Evolutionary conservation across 1,139 yeast species (phyloP).

Genomic region (Candida sanyaensis): DNA sequence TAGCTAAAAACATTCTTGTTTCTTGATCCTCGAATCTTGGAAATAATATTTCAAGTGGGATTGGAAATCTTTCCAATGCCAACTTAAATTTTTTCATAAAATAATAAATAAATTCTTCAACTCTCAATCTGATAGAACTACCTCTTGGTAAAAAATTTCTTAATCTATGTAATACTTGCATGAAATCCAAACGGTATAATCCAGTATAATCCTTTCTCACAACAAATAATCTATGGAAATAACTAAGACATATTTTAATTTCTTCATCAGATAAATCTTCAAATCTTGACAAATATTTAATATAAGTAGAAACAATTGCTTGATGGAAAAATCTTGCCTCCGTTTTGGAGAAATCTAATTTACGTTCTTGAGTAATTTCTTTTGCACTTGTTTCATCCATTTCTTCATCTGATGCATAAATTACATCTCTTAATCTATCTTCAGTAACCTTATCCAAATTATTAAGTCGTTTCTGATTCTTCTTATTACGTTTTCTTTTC

Average conservation of each 20-base stretch:
- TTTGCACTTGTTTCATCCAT: conserved; percentile 38
- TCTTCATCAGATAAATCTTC: conserved; percentile 63
- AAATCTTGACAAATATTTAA: conserved; percentile 53
- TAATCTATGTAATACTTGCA: conserved; percentile 41
- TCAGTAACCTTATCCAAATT: conserved; percentile 31
- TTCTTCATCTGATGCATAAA: conserved; percentile 44
- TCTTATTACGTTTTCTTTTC: conserved; percentile 37
- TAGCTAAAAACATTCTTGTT: conserved; percentile 38
- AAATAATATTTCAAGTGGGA: conserved; percentile 70
- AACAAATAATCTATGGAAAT: conserved; percentile 72
- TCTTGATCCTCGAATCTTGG: conserved; percentile 54
- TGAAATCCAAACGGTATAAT: conserved; percentile 74
- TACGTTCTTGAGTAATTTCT: conserved; percentile 47
- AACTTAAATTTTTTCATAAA: conserved; percentile 65
- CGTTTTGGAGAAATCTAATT: conserved; percentile 48
- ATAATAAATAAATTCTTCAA: conserved; percentile 66
- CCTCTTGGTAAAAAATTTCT: conserved; percentile 32
- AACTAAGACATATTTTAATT: conserved; percentile 65
- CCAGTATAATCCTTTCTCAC: conserved; percentile 59
- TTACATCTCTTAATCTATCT: conserved; percentile 31
- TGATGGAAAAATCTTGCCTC: conserved; percentile 45
- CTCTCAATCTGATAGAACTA: conserved; percentile 52
- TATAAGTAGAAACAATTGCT: conserved; percentile 51
- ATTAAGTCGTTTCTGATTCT: conserved; percentile 21
- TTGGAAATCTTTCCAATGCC: conserved; percentile 51